These are phyloP conservation scores for Gnaphalium uliginosum DNA, from an alignment of 129 eudicot species.

Conservation along the genomic window DNA sequence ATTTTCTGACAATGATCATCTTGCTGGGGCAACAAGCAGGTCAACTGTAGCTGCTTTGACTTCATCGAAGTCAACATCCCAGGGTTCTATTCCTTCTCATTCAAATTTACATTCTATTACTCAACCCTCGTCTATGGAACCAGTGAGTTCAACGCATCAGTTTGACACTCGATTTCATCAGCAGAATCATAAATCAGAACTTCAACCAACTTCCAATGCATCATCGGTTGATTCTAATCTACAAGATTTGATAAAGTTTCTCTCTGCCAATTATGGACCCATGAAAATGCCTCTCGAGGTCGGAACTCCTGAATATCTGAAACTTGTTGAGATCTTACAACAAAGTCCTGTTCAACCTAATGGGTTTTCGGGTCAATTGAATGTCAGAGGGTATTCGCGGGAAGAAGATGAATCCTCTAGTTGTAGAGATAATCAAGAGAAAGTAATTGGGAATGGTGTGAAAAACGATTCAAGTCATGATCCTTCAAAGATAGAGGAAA, in stretches of 20 bases:
- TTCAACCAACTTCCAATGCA: neutral
- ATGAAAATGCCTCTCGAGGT: slow-evolving; percentile 28
- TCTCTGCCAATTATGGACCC: slow-evolving; percentile 28
- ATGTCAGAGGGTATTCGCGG: slow-evolving; percentile 4
- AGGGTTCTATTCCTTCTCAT: slow-evolving; percentile 16
- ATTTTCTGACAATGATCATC: slow-evolving; percentile 33
- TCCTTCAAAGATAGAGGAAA: slow-evolving; percentile 28
- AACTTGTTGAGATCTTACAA: slow-evolving; percentile 36
- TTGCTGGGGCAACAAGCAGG: slow-evolving; percentile 39
- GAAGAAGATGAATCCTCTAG: slow-evolving; percentile 17
- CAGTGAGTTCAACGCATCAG: slow-evolving; percentile 32
- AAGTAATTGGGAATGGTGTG: neutral
- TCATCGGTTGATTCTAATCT: slow-evolving; percentile 19
- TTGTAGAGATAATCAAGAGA: slow-evolving; percentile 27
- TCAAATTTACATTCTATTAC: slow-evolving; percentile 19
- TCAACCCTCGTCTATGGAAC: slow-evolving; percentile 33
- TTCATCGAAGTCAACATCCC: slow-evolving; percentile 23
- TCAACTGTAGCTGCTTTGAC: slow-evolving; percentile 28
- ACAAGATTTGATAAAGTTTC: slow-evolving; percentile 29
- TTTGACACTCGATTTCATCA: slow-evolving; percentile 25
- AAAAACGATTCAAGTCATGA: slow-evolving; percentile 22
- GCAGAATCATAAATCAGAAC: slow-evolving; percentile 30
- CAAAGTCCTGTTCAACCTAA: slow-evolving; percentile 30
- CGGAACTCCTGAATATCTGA: slow-evolving; percentile 30
- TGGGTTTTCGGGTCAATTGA: slow-evolving; percentile 4